A percentile compares a stretch with the other conserved stretches of the same genome.
These are phyloP conservation scores for Phytophthora sojae DNA, from an alignment of 352 stramenopile genomes.

Conservation along the genomic window DNA sequence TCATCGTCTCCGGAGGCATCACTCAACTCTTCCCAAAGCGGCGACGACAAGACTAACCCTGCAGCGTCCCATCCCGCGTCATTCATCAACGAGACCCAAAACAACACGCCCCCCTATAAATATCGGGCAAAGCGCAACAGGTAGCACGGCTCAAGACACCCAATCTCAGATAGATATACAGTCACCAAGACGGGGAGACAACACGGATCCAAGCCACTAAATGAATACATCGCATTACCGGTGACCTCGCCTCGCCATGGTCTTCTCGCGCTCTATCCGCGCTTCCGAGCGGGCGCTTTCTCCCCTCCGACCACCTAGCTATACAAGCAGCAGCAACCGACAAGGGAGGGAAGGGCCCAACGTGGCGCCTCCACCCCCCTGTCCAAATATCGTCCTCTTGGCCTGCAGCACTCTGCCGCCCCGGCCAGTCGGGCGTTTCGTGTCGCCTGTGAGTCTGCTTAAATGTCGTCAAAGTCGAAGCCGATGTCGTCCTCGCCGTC, in stretches of 20 bases:
- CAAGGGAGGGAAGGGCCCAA: background rate
- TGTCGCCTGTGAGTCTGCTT: slow-evolving; percentile 35
- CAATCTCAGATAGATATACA: too few species aligned
- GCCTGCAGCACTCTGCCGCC: background rate
- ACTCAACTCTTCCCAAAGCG: background rate
- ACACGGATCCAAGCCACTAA: slow-evolving; percentile 32
- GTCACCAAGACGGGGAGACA: background rate
- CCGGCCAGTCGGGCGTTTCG: background rate
- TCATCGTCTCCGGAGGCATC: slow-evolving; percentile 29
- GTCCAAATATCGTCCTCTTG: background rate
- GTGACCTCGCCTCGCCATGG: slow-evolving; percentile 7
- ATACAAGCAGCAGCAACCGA: slow-evolving; percentile 30
- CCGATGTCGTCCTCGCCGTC: slow-evolving; percentile 89
- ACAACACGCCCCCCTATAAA: slow-evolving; percentile 15
- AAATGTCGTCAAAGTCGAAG: slow-evolving; percentile 93
- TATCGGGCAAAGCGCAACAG: too few species aligned
- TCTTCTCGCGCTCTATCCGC: slow-evolving; percentile 25
- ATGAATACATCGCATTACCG: slow-evolving; percentile 46
- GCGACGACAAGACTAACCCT: background rate
- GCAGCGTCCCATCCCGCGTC: background rate
- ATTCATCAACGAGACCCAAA: slow-evolving; percentile 1
- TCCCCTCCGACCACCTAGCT: slow-evolving; percentile 24
- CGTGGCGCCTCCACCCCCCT: background rate
- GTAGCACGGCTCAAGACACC: background rate
- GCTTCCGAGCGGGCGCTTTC: slow-evolving; percentile 16